These are phyloP conservation scores for Geoglossum glabrum DNA, from an alignment of 495 filamentous ascomycete genomes.

Conservation along the genomic window DNA sequence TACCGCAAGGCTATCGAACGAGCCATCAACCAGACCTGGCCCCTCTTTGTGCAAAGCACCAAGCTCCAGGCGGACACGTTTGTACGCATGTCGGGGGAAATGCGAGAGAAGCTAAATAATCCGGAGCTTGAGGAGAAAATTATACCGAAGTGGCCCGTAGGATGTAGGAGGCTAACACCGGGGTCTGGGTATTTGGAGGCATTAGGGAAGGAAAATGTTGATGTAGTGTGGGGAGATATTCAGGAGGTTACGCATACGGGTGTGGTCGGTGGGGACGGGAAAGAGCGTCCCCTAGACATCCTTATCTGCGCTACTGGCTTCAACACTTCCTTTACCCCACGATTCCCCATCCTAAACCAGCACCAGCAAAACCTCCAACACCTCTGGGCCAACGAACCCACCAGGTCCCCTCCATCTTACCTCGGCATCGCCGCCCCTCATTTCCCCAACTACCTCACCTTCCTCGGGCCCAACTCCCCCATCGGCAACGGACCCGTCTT, in stretches of 20 bases:
- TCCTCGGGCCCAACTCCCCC: conserved; percentile 28
- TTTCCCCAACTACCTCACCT: conserved; percentile 43
- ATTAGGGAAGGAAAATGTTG: conserved; percentile 39
- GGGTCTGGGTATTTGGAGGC: conserved; percentile 56
- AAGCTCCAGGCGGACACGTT: conserved; percentile 7
- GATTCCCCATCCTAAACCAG: conserved; percentile 33
- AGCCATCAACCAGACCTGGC: conserved; percentile 17
- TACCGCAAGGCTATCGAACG: conserved; percentile 20
- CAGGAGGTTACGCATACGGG: conserved; percentile 33
- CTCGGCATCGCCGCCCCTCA: conserved; percentile 38
- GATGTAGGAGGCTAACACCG: conserved; percentile 50
- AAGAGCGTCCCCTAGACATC: conserved; percentile 18
- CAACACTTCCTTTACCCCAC: conserved; percentile 35
- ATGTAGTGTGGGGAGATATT: conserved; percentile 37
- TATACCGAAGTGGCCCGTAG: conserved; percentile 42
- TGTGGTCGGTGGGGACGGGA: conserved; percentile 16
- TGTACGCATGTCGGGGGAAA: conserved; percentile 7
- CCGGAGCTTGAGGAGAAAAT: conserved; percentile 33
- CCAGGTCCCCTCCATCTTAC: conserved; percentile 42
- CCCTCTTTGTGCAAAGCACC: conserved; percentile 22
- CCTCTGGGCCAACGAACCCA: conserved; percentile 18
- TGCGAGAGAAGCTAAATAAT: conserved; percentile 31
- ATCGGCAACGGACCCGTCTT: conserved; percentile 32
- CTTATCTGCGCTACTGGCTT: conserved; percentile 51
- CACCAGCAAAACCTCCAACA: conserved; percentile 27